Base-by-base conservation (phyloP, 2,329 filamentous ascomycete species). In the Alternaria burnsii region DNA sequence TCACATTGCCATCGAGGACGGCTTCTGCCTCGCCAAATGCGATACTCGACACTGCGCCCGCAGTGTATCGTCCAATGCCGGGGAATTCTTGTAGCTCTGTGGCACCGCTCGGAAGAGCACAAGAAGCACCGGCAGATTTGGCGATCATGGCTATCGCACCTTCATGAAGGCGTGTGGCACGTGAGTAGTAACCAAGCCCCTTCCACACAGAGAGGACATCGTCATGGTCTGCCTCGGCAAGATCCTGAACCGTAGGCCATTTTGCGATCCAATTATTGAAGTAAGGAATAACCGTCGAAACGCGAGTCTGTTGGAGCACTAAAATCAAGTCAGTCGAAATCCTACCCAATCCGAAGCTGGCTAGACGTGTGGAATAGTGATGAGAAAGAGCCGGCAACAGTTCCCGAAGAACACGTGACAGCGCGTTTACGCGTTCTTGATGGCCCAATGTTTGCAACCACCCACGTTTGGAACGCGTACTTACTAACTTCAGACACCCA, bases 241-340 rank as follows among this genome's bases (percentile, higher is more conserved):
- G 81, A 22, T 85, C 83, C 1, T 82, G 80, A 3, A 89, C 82
- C 0, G 85, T 87, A 0, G 87, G 86, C 86, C 87, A 89, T 57
- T 82, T 82, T 1, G 74, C 79, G 79, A 87, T 87, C 87, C 87
- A 89, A 1, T 80, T 80, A 30, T 84, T 86, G 85, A 87, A 89
- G 72, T 89, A 89, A 50, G 84, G 85, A 20, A 88, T 84, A 0
- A 89, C 87, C 7, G 84, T 84, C 3, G 85, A 82, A 4, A 89
- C 87, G 28, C 87, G 85, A 2, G 87, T 89, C 76, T 89, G 87
- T 73, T 89, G 87, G 11, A 89, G 81, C 87, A 89, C 73, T 76
- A 32, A 12, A 11, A 10, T n/a, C 2, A 24, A 9, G 14, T 59
- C 5, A 55, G 59, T 38, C 42, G 22, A 20, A 11, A 11, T 28